Conservation (phyloP, 495 filamentous ascomycete genomes). For the Halenospora varia region DNA sequence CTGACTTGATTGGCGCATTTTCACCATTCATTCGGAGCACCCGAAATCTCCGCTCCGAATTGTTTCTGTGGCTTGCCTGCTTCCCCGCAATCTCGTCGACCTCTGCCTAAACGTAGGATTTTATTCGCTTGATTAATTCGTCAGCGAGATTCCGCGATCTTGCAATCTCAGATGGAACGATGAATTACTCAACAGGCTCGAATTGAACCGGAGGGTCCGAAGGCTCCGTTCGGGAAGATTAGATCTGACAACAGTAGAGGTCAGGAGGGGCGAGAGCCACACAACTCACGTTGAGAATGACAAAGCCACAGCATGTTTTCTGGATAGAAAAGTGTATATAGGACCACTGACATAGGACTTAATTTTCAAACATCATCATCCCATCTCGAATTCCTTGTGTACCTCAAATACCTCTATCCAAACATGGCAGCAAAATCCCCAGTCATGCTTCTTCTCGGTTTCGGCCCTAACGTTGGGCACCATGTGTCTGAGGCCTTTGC, state of each 20-base stretch:
- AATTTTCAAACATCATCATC: conserved; percentile 20
- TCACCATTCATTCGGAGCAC: conserved; percentile 20
- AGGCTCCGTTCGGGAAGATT: conserved; percentile 20
- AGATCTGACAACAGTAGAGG: conserved; percentile 19
- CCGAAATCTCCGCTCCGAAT: conserved; percentile 20
- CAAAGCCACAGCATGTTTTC: conserved; percentile 20
- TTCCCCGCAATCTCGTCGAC: conserved; percentile 16
- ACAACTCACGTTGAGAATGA: conserved; percentile 20
- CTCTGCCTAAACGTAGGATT: conserved; percentile 15
- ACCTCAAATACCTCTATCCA: conserved; percentile 20
- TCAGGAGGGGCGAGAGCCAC: conserved; percentile 16
- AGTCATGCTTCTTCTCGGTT: conserved; percentile 16
- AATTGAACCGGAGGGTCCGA: conserved; percentile 19
- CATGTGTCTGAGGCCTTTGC: conserved; percentile 34
- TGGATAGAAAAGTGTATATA: conserved; percentile 20
- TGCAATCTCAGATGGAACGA: conserved; percentile 19
- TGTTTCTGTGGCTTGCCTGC: conserved; percentile 19
- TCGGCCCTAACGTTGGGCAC: conserved; percentile 36
- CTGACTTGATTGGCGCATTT: conserved; percentile 18
- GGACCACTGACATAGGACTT: conserved; percentile 18
- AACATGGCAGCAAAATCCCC: conserved; percentile 19
- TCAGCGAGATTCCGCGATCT: conserved; percentile 18
- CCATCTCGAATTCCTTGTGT: conserved; percentile 20
- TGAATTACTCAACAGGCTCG: conserved; percentile 19
- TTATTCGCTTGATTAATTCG: conserved; percentile 21